Evolutionary conservation across 1,139 yeast genomes (phyloP), one percentile per base, ranked within the genome.

Genomic region (Candida sp.): DNA sequence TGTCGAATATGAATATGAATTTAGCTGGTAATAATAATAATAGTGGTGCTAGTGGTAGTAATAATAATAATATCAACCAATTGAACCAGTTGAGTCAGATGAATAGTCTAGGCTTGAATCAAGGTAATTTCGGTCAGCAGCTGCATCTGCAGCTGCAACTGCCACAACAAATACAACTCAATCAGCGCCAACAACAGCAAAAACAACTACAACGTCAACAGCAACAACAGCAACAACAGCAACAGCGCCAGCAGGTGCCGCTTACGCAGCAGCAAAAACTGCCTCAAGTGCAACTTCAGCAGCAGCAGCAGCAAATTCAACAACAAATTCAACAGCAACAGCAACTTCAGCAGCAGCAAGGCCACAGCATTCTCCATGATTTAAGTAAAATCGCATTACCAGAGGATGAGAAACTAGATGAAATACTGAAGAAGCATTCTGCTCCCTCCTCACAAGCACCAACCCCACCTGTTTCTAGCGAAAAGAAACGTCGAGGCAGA

Each of bases 401-500:
- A 12, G n/a, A 32, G 11, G 19, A 32, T 6, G 34, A 12, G 6
- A 32, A 32, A n/a, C 6, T 12, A 11, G 11, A 32, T n/a, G 34
- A 32, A 5, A 7, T n/a, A n/a, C 12, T 7, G 7, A 32, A 32
- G 34, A 32, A 12, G 3, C 12, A 32, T 7, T 11, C 34, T 9
- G 6, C 34, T 32, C 19, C 29, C 11, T 25, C 29, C 11, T 8
- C 11, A 25, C 29, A 25, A 32, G 7, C 34, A 32, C 34, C 34
- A n/a, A 11, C 19, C 12, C 34, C 34, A 32, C 34, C 34, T 7
- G 11, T 32, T n/a, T 19, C 38, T 22, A 30, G 52, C 9, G 53
- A 55, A 15, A 71, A 70, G 55, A 67, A 68, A 51, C 68, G 66
- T 49, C 56, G 78, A 45, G 79, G 79, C 3, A 63, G 79, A 38